Conservation (phyloP, 345 rosid genomes). For the Syzygium aromaticum region DNA sequence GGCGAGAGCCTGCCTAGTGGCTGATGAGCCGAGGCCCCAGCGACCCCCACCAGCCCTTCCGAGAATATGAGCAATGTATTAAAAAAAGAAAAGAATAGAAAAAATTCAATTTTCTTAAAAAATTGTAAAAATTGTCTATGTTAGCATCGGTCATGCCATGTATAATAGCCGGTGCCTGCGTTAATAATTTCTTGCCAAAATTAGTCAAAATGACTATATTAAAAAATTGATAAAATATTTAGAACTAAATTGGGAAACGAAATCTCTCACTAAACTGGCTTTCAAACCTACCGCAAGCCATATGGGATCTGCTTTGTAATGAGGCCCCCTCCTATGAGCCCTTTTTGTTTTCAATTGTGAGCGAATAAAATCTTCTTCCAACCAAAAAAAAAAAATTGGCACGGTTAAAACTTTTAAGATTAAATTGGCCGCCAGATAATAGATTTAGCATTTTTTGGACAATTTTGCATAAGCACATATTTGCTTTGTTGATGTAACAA, state of each 20-base stretch:
- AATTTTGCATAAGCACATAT: not conserved
- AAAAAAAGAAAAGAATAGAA: not conserved
- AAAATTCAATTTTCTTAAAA: not conserved
- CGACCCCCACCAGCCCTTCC: not conserved
- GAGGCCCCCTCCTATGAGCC: too few relatives aligned
- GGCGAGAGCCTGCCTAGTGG: not conserved
- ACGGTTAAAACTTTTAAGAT: accelerated
- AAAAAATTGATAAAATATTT: not conserved
- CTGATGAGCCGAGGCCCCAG: not conserved
- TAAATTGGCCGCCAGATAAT: accelerated
- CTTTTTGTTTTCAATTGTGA: too few relatives aligned
- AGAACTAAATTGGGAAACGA: accelerated
- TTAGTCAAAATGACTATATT: accelerated
- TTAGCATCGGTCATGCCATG: accelerated
- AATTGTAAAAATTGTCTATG: accelerated
- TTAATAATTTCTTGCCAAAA: not conserved
- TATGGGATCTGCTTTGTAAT: too few relatives aligned
- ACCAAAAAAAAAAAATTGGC: too few relatives aligned
- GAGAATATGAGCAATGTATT: not conserved
- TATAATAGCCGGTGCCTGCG: accelerated
- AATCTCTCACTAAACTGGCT: too few relatives aligned
- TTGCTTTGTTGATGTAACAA: not conserved
- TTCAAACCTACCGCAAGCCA: too few relatives aligned
- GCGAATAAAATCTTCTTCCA: too few relatives aligned
- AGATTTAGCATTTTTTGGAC: not conserved